A percentile compares a stretch with the other conserved stretches of the same genome.
Evolutionary conservation across 1,139 yeast species (phyloP).

Genomic region (Yamadazyma pseudoaaseri): DNA sequence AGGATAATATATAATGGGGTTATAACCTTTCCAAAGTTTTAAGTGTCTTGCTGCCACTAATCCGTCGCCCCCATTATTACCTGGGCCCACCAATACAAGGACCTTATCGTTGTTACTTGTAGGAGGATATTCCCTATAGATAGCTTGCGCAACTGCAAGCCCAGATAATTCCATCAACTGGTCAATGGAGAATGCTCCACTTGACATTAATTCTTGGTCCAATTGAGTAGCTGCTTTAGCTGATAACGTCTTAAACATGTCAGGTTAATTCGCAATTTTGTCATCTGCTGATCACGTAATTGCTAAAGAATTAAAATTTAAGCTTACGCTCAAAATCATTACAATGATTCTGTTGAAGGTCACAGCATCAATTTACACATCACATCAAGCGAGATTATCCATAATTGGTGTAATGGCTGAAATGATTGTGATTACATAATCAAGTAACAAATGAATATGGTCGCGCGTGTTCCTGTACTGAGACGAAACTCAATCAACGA

Average conservation of each 20-base stretch:
- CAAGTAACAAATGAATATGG: not conserved
- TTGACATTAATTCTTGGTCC: conserved; percentile 85
- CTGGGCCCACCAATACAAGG: conserved; percentile 85
- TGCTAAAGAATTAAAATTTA: no score
- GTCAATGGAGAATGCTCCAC: conserved; percentile 81
- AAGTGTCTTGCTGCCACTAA: conserved; percentile 93
- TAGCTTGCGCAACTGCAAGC: conserved; percentile 86
- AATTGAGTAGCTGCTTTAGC: conserved; percentile 75
- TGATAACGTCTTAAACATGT: conserved; percentile 39
- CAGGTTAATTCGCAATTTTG: no score
- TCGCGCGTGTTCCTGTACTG: not conserved
- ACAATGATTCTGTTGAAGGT: no score
- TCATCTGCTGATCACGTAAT: no score
- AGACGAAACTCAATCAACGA: not conserved
- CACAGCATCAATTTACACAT: no score
- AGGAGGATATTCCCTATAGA: conserved; percentile 60
- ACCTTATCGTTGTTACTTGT: conserved; percentile 38
- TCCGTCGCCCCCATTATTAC: conserved; percentile 97
- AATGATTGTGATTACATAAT: no score
- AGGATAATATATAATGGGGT: conserved; percentile 71
- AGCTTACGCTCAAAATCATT: no score
- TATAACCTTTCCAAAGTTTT: conserved; percentile 68
- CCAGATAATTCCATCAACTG: conserved; percentile 98
- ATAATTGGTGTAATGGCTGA: no score
- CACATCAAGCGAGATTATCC: no score